phyloP scores from a whole-genome alignment of 2,329 filamentous ascomycete species.

The Rhytidhysteron rufulum region DNA sequence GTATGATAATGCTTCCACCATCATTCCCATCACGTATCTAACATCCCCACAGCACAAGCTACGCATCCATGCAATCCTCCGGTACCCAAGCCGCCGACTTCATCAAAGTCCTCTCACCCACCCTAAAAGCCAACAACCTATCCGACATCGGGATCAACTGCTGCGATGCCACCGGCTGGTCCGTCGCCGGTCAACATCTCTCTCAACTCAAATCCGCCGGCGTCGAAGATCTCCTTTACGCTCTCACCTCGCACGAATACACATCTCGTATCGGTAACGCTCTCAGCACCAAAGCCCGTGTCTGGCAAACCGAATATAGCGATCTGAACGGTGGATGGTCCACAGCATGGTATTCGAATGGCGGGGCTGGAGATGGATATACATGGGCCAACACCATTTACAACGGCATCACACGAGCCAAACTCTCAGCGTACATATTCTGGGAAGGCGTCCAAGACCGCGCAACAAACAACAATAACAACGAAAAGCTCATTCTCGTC shows the following conservation, averaged over 20 bases:
- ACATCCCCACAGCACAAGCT: constrained; percentile 20
- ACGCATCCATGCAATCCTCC: constrained; percentile 47
- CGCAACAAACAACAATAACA: constrained; percentile 34
- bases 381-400: constrained; percentile 56
- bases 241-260: constrained; percentile 44
- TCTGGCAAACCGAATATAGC: constrained; percentile 52
- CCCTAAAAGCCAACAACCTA: constrained; percentile 35
- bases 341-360: constrained; percentile 46
- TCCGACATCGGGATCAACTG: constrained; percentile 39
- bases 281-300: constrained; percentile 40
- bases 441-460: constrained; percentile 49
- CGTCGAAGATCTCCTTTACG: constrained; percentile 36
- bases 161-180: constrained; percentile 45
- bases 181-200: constrained; percentile 34
- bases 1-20: constrained; percentile 5
- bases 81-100: constrained; percentile 50
- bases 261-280: constrained; percentile 37
- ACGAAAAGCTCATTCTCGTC: constrained; percentile 33
- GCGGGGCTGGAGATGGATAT: constrained; percentile 49
- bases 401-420: constrained; percentile 46
- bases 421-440: constrained; percentile 52
- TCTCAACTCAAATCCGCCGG: constrained; percentile 36
- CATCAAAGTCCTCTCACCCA: constrained; percentile 45
- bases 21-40: not conserved
- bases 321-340: constrained; percentile 40